A percentile compares a stretch with the other conserved stretches of the same genome.
Evolutionary conservation across 1,139 yeast genomes (phyloP).

Genomic region (Geotrichum cucujoidarum): DNA sequence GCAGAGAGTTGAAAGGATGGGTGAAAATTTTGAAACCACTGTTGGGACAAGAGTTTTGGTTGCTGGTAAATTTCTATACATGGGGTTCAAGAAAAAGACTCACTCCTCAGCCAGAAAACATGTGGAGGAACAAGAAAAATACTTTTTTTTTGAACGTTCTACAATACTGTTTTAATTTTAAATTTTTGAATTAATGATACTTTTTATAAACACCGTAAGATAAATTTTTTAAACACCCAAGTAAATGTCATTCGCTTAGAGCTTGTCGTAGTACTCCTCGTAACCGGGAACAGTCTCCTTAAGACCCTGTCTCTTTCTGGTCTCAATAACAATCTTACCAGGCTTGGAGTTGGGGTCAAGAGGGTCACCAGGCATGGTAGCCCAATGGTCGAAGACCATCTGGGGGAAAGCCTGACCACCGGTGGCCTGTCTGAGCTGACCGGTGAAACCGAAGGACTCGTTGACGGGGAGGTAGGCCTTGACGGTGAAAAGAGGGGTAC

Average conservation of each 20-base stretch:
- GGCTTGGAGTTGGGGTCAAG: slow-evolving; percentile 90
- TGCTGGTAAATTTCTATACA: no score
- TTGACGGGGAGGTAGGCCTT: slow-evolving; percentile 99
- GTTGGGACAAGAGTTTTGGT: no score
- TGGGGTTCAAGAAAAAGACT: no score
- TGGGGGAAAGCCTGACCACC: slow-evolving; percentile 99
- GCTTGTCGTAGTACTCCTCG: slow-evolving; percentile 99
- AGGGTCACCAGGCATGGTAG: slow-evolving; percentile 85
- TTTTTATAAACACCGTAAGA: neutral
- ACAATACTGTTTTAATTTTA: no score
- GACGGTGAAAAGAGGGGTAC: slow-evolving; percentile 98
- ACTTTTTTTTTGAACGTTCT: no score
- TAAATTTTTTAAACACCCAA: slow-evolving; percentile 7
- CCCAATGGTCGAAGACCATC: slow-evolving; percentile 99
- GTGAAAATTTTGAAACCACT: neutral
- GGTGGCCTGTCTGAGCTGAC: slow-evolving; percentile 98
- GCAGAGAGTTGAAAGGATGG: slow-evolving; percentile 5
- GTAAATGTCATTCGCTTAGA: slow-evolving; percentile 48
- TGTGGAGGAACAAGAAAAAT: no score
- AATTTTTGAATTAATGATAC: no score
- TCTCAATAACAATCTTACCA: slow-evolving; percentile 82
- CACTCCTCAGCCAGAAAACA: no score
- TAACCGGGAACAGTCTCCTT: slow-evolving; percentile 97
- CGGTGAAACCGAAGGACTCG: slow-evolving; percentile 99
- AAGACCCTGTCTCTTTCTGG: slow-evolving; percentile 97